A percentile compares a stretch with the other conserved stretches of the same genome.
Evolutionary conservation across 192 early-diverging fungal species (phyloP).

Genomic region (Spizellomyces punctatus): DNA sequence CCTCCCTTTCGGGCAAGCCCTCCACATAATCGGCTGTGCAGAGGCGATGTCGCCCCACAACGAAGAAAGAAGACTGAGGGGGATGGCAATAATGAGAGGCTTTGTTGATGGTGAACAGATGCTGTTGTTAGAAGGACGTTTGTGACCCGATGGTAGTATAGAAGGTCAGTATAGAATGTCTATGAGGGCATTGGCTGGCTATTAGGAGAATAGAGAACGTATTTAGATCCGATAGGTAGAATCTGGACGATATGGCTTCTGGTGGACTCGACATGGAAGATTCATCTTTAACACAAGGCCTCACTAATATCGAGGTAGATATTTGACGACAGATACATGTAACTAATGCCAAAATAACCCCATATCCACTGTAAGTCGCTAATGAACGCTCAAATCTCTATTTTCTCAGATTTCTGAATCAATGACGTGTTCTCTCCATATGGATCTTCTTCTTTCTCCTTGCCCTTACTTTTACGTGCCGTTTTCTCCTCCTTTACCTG

Average conservation of each 20-base stretch:
- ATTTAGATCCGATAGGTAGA: too few relatives aligned
- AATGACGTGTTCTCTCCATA: slow-evolving; percentile 1
- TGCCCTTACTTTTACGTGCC: slow-evolving; percentile 1
- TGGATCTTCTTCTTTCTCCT: slow-evolving; percentile 9
- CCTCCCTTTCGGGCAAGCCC: slow-evolving; percentile 7
- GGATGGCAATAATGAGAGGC: background rate
- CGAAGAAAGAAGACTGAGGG: background rate
- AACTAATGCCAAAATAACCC: too few relatives aligned
- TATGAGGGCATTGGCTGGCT: too few relatives aligned
- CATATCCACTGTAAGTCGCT: too few relatives aligned
- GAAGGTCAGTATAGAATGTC: background rate
- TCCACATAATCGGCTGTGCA: background rate
- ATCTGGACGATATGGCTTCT: too few relatives aligned
- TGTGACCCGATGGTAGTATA: background rate
- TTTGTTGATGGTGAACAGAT: background rate
- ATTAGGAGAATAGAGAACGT: too few relatives aligned
- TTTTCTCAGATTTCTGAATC: slow-evolving; percentile 32
- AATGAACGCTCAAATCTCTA: slow-evolving; percentile 14
- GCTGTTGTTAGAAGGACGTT: background rate
- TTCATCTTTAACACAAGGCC: too few relatives aligned
- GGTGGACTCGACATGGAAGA: too few relatives aligned
- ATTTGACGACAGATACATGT: too few relatives aligned
- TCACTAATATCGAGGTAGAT: too few relatives aligned
- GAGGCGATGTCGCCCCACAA: background rate
- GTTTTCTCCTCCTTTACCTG: slow-evolving; percentile 2